Evolutionary conservation across 1,139 yeast genomes (phyloP).

Genomic region (Hyphopichia wangnamkhiaoensis): DNA sequence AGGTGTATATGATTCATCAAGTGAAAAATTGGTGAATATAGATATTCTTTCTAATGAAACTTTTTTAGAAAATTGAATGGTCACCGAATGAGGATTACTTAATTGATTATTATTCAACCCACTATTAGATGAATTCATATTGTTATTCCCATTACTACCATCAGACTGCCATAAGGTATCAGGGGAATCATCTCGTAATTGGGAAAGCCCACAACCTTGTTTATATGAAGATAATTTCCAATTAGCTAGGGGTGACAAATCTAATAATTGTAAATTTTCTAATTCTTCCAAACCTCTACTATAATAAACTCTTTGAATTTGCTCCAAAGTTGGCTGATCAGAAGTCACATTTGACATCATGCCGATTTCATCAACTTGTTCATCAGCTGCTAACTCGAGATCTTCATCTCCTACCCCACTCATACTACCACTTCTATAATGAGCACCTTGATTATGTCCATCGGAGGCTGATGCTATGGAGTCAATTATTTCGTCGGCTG

Average conservation of each 20-base stretch:
- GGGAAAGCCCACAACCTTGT: constrained; percentile 68
- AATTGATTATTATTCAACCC: constrained; percentile 35
- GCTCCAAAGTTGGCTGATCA: constrained; percentile 39
- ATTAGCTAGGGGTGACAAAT: constrained; percentile 77
- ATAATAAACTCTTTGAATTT: constrained; percentile 44
- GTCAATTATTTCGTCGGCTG: constrained; percentile 37
- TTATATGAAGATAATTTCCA: constrained; percentile 86
- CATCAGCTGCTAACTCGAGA: not conserved
- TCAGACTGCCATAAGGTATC: constrained; percentile 92
- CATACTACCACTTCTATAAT: constrained; percentile 8
- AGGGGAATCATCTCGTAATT: constrained; percentile 75
- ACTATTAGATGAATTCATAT: constrained; percentile 22
- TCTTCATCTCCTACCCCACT: constrained; percentile 20
- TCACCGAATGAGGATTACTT: constrained; percentile 81
- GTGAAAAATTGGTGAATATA: constrained; percentile 62
- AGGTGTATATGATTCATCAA: constrained; percentile 95
- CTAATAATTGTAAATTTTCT: constrained; percentile 60
- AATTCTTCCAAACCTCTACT: constrained; percentile 53
- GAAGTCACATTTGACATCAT: constrained; percentile 7
- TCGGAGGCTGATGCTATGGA: constrained; percentile 26
- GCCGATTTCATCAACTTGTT: constrained; percentile 9
- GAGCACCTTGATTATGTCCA: constrained; percentile 4
- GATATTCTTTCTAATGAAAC: constrained; percentile 73
- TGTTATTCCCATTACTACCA: constrained; percentile 51
- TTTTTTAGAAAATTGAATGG: constrained; percentile 77